A percentile compares a stretch with the other conserved stretches of the same genome.
These are phyloP conservation scores for Sporobolomyces roseus DNA, from an alignment of 768 basidiomycete species.

Conservation along the genomic window DNA sequence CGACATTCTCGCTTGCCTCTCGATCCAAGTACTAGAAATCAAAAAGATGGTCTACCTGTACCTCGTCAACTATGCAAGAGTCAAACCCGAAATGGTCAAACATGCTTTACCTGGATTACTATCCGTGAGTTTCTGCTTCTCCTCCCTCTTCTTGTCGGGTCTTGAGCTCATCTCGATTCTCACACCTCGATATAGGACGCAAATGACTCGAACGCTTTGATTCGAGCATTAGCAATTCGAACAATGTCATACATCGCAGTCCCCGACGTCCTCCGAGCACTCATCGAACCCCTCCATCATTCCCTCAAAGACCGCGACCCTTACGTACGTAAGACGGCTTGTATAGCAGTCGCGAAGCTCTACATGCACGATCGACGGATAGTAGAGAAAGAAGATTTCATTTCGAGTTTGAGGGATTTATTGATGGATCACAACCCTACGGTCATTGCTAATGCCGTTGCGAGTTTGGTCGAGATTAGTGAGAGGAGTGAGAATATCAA, in stretches of 20 bases:
- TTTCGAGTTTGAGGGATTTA: constrained; percentile 82
- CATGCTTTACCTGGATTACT: constrained; percentile 86
- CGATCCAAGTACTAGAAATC: constrained; percentile 91
- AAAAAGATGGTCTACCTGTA: constrained; percentile 82
- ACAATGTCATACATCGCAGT: constrained; percentile 99
- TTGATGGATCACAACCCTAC: constrained; percentile 92
- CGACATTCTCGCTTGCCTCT: constrained; percentile 91
- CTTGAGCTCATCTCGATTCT: constrained; percentile 18
- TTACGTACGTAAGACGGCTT: constrained; percentile 97
- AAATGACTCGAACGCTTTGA: constrained; percentile 89
- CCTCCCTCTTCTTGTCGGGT: background rate
- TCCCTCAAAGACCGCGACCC: constrained; percentile 90
- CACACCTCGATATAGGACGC: constrained; percentile 73
- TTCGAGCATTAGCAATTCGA: constrained; percentile 92
- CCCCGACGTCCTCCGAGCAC: constrained; percentile 70
- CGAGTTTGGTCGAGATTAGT: constrained; percentile 91
- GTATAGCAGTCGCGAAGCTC: constrained; percentile 93
- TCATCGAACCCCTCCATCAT: constrained; percentile 85
- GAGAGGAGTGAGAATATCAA: constrained; percentile 92
- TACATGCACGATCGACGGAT: constrained; percentile 81
- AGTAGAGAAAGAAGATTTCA: constrained; percentile 85
- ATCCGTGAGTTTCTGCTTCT: constrained; percentile 56
- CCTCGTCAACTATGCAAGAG: constrained; percentile 91
- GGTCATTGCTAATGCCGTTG: constrained; percentile 94
- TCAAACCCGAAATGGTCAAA: constrained; percentile 88